Base-by-base conservation (phyloP, 192 early-diverging fungal species). In the Podila epicladia region DNA sequence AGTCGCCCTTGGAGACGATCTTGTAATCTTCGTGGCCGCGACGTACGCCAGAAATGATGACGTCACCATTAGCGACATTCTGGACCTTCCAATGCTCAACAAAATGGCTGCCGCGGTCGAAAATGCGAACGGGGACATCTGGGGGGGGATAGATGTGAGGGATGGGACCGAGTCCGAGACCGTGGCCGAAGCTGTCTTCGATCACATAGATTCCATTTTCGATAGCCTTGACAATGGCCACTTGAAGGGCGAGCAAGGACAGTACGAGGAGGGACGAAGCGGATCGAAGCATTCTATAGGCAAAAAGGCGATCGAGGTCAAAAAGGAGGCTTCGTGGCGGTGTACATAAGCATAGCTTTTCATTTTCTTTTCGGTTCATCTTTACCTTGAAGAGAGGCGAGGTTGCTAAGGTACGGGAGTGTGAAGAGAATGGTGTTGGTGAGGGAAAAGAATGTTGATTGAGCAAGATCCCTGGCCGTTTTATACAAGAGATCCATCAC, bases 71-170 rank as follows among this genome's bases (percentile, higher is more conserved):
- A 6, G 31, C 28, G 9, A 4, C 26, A 2, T 26, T 3, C 15
- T 26, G 0, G 28, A 59, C 58, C 26, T 9, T 15, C 58, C 58
- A 59, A 6, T 26, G 9, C 9, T 59, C 22, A 29, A 26, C 58
- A 2, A 4, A 59, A 9, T 4, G 58, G 58, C 58, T 59, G 5
- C 6, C 26, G 2, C 3, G 5, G 0, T 59, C 29, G 58, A 59
- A 59, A 59, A 59, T 9, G 26, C 58, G 58, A 28, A 59, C 58
- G 26, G 58, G 58, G 29, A 59, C 22, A 6, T 59, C 58, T 26
- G 11, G 19, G 5, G 9, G 58, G 13, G 58, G 58, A 29, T 4
- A n/a, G 20, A n/a, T 8, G 1, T 9, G 29, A 15, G 58, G 58
- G 29, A 32, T 29, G 11, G 22, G 5, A 12, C 58, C 58, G 58